A percentile compares a stretch with the other conserved stretches of the same genome.
These are phyloP conservation scores for Epichloe hybrida DNA, from an alignment of 2,329 filamentous ascomycete genomes.

Conservation along the genomic window DNA sequence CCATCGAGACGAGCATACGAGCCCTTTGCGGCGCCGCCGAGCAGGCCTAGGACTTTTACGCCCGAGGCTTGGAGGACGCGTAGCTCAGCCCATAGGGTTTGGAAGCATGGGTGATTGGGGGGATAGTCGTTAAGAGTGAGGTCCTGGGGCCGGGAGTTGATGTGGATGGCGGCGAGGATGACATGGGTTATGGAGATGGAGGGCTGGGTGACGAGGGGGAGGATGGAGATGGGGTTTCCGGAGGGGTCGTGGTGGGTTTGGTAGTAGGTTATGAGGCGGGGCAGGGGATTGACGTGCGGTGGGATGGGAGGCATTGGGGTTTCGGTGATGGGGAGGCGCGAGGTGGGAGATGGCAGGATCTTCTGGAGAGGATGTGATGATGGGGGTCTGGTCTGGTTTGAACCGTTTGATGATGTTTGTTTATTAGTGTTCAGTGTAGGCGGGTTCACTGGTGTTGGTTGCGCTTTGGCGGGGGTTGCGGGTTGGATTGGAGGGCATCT, in stretches of 20 bases:
- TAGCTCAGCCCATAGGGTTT: constrained; percentile 67
- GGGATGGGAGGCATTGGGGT: constrained; percentile 20
- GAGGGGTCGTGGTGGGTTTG: constrained; percentile 37
- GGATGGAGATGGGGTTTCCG: constrained; percentile 35
- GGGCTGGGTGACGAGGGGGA: constrained; percentile 35
- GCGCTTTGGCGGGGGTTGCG: no score
- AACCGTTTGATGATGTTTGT: no score
- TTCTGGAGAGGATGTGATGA: no score
- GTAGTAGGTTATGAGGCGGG: constrained; percentile 38
- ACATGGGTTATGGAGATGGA: constrained; percentile 56
- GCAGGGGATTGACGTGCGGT: constrained; percentile 18
- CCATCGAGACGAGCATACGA: constrained; percentile 50
- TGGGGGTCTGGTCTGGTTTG: background rate
- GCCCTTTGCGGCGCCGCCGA: constrained; percentile 72
- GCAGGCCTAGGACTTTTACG: constrained; percentile 72
- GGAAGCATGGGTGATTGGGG: constrained; percentile 54
- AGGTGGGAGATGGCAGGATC: constrained; percentile 9
- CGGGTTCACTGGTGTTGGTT: no score
- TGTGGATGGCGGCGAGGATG: constrained; percentile 74
- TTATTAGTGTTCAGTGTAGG: no score
- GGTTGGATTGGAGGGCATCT: no score
- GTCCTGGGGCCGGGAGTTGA: constrained; percentile 52
- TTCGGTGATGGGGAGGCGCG: constrained; percentile 20
- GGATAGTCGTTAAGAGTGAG: constrained; percentile 71
- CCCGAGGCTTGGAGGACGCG: constrained; percentile 56